Percentiles rank a stretch among this genome's conserved stretches.
Conservation (phyloP, 1,139 yeast genomes). For the Zygoascus hellenicus region DNA sequence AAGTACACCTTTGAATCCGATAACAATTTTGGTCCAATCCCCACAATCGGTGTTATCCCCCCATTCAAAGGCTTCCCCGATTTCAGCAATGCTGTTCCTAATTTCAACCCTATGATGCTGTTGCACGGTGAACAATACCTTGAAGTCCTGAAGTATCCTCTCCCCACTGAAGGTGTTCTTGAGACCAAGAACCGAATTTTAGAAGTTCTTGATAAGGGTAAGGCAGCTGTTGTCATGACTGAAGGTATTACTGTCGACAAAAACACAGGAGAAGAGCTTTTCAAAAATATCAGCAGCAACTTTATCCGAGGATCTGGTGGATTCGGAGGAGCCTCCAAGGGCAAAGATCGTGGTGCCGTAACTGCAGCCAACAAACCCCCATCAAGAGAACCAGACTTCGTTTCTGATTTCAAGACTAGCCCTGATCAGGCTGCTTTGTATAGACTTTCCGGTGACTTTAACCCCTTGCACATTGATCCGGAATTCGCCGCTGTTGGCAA, state of each 20-base stretch:
- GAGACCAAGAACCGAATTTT: conserved; percentile 62
- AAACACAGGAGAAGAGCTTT: conserved; percentile 61
- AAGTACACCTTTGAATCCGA: conserved; percentile 75
- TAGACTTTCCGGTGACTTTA: conserved; percentile 88
- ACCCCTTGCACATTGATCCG: conserved; percentile 95
- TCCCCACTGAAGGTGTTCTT: conserved; percentile 59
- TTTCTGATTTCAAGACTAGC: conserved; percentile 52
- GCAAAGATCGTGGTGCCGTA: conserved; percentile 55
- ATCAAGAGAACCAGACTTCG: conserved; percentile 60
- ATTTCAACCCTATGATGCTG: conserved; percentile 78
- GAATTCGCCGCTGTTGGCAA: conserved; percentile 83
- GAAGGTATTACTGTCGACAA: conserved; percentile 69
- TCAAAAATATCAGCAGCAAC: conserved; percentile 79
- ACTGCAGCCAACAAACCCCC: conserved; percentile 64
- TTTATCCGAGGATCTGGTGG: conserved; percentile 77
- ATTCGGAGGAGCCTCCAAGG: conserved; percentile 46
- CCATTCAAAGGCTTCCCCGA: conserved; percentile 50
- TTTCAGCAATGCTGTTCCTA: conserved; percentile 56
- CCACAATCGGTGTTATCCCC: conserved; percentile 89
- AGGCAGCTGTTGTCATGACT: conserved; percentile 75
- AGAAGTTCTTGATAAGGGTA: conserved; percentile 78
- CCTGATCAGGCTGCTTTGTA: conserved; percentile 83
- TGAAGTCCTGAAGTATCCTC: conserved; percentile 70
- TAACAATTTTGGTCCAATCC: conserved; percentile 78
- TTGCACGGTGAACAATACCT: conserved; percentile 95